phyloP scores from a whole-genome alignment of 768 basidiomycete species.

The Leccinum aurantiacum region DNA sequence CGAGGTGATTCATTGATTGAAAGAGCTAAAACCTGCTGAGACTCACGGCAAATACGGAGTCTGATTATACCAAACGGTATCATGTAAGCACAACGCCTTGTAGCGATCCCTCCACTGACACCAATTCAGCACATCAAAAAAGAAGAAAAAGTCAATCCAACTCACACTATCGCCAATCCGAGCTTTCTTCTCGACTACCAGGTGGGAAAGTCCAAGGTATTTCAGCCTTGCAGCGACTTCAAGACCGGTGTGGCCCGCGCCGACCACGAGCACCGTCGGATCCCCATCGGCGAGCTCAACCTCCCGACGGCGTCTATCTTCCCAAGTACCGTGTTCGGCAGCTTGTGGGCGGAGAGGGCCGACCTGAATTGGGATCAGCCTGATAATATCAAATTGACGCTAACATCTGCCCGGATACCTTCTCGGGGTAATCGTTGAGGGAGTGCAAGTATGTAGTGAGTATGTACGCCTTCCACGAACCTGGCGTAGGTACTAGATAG shows the following conservation, averaged over 20 bases:
- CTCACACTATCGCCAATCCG: conserved; percentile 49
- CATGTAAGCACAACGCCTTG: conserved; percentile 55
- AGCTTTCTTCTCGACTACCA: conserved; percentile 57
- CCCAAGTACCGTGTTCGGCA: conserved; percentile 58
- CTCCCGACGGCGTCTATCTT: conserved; percentile 42
- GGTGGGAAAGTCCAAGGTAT: conserved; percentile 49
- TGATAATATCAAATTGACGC: background rate
- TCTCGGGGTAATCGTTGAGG: conserved; percentile 56
- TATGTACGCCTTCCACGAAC: conserved; percentile 58
- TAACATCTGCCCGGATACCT: conserved; percentile 19
- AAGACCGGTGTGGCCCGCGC: conserved; percentile 69
- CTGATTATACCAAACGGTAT: conserved; percentile 54
- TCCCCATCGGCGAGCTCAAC: conserved; percentile 46
- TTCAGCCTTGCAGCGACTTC: conserved; percentile 66
- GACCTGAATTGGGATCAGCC: conserved; percentile 11
- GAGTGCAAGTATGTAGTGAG: conserved; percentile 62
- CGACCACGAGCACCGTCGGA: conserved; percentile 61
- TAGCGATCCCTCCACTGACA: conserved; percentile 56
- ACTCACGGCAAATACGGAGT: conserved; percentile 55
- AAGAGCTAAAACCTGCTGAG: background rate
- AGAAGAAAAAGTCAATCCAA: background rate
- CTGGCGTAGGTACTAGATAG: conserved; percentile 48
- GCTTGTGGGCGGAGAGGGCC: conserved; percentile 44
- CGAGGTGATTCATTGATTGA: conserved; percentile 46
- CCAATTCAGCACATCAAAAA: too few relatives aligned